Evolutionary conservation across 106 monocot genomes (phyloP).

Genomic region (Vanilla planifolia): DNA sequence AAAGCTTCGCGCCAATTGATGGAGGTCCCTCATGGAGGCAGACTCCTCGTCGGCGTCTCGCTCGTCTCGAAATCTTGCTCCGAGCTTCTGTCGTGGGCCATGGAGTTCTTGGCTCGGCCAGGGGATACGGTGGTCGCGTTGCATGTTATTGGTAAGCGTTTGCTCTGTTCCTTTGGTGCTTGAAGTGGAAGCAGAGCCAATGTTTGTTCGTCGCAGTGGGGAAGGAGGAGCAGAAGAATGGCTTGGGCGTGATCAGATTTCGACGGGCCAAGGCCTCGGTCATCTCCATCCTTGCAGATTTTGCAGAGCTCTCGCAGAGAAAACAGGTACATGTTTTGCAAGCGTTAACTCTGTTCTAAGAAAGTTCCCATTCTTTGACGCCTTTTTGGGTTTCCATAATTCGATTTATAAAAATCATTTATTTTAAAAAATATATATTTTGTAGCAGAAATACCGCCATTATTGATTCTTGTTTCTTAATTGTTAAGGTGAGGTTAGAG

Average conservation of each 20-base stretch:
- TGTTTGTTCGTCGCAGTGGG: constrained; percentile 2
- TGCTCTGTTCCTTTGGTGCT: background rate
- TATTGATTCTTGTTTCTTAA: background rate
- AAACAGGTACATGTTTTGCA: constrained; percentile 49
- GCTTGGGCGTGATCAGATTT: constrained; percentile 18
- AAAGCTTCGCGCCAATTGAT: constrained; percentile 35
- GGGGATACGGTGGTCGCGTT: constrained; percentile 41
- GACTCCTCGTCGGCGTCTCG: constrained; percentile 40
- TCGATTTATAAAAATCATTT: too few relatives aligned
- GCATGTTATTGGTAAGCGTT: constrained; percentile 39
- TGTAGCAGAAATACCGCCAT: too few relatives aligned
- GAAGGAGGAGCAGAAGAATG: constrained; percentile 21
- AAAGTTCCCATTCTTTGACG: too few relatives aligned
- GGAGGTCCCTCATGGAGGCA: constrained; percentile 14
- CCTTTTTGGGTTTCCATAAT: too few relatives aligned
- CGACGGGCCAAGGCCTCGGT: constrained; percentile 42
- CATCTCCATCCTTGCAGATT: constrained; percentile 53
- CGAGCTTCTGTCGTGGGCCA: constrained; percentile 49
- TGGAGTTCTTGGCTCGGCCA: constrained; percentile 18
- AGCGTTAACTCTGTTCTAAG: too few relatives aligned
- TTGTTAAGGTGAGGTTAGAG: constrained; percentile 37
- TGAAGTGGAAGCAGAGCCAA: background rate
- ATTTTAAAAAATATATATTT: too few relatives aligned
- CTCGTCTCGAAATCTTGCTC: constrained; percentile 15
- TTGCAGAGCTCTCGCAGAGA: constrained; percentile 23